These are phyloP conservation scores for Sporothrix brunneoviolacea DNA, from an alignment of 2,329 filamentous ascomycete genomes.

Conservation along the genomic window DNA sequence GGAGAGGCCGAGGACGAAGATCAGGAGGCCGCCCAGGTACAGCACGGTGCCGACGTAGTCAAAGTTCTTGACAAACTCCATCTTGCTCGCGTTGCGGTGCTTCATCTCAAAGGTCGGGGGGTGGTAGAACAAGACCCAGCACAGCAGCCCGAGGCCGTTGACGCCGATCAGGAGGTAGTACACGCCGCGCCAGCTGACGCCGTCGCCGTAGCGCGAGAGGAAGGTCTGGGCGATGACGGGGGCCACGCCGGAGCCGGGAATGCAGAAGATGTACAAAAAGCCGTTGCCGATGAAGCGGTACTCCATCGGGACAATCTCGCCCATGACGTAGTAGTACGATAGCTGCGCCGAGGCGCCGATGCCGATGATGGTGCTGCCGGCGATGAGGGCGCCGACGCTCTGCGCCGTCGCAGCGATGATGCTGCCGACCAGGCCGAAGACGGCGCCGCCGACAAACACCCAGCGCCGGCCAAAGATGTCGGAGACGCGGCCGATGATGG, in stretches of 20 bases:
- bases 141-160: constrained; percentile 24
- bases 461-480: constrained; percentile 26
- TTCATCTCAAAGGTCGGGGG: constrained; percentile 28
- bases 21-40: constrained; percentile 25
- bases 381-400: constrained; percentile 30
- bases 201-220: constrained; percentile 20
- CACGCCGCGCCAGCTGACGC: constrained; percentile 24
- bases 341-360: constrained; percentile 31
- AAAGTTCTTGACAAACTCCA: constrained; percentile 24
- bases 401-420: constrained; percentile 32
- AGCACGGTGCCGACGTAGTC: constrained; percentile 28
- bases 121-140: constrained; percentile 29
- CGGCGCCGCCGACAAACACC: constrained; percentile 24
- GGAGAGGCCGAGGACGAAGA: constrained; percentile 27
- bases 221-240: constrained; percentile 25
- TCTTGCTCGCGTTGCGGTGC: constrained; percentile 22
- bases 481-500: constrained; percentile 24
- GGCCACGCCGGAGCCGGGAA: constrained; percentile 25
- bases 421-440: constrained; percentile 29
- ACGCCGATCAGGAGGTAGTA: constrained; percentile 27
- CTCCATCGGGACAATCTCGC: constrained; percentile 34
- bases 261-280: constrained; percentile 27
- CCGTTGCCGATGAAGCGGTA: constrained; percentile 27
- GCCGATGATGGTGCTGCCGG: constrained; percentile 31
- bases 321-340: constrained; percentile 31